These are phyloP conservation scores for Adansonia gregorii DNA, from an alignment of 441 rosid species.

Conservation along the genomic window DNA sequence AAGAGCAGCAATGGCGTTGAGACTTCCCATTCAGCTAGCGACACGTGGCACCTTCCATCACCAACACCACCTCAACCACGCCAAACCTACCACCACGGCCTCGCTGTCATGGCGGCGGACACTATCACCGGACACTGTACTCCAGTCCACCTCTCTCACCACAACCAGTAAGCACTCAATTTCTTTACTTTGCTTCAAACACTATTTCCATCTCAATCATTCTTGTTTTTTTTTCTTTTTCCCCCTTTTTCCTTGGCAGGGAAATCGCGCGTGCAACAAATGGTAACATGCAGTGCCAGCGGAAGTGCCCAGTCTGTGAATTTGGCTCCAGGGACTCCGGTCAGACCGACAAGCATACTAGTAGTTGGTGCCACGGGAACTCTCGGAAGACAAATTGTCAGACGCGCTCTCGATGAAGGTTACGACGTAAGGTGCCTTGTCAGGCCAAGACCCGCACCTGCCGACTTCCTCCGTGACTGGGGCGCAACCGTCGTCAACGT, in stretches of 20 bases:
- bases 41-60: slow-evolving; percentile 44
- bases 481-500: slow-evolving; percentile 98
- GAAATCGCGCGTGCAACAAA: slow-evolving; percentile 27
- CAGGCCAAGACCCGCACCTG: slow-evolving; percentile 88
- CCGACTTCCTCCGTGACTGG: slow-evolving; percentile 95
- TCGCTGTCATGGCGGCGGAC: slow-evolving; percentile 46
- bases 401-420: slow-evolving; percentile 92
- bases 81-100: slow-evolving; percentile 19
- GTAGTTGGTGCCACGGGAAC: slow-evolving; percentile 93
- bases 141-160: slow-evolving; percentile 20
- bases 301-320: slow-evolving; percentile 48
- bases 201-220: not conserved
- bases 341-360: slow-evolving; percentile 73
- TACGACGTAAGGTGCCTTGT: slow-evolving; percentile 91
- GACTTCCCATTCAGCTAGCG: slow-evolving; percentile 53
- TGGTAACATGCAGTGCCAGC: slow-evolving; percentile 51
- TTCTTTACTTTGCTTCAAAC: not conserved
- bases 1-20: slow-evolving; percentile 48
- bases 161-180: slow-evolving; percentile 17
- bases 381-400: slow-evolving; percentile 82
- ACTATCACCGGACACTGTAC: slow-evolving; percentile 37
- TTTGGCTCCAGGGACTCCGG: slow-evolving; percentile 77
- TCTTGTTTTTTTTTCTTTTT: not conserved
- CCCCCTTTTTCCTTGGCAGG: slow-evolving; percentile 22
- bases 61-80: slow-evolving; percentile 11